Conservation (phyloP, 1,284 basidiomycete genomes). For the Pholiota adiposa region DNA sequence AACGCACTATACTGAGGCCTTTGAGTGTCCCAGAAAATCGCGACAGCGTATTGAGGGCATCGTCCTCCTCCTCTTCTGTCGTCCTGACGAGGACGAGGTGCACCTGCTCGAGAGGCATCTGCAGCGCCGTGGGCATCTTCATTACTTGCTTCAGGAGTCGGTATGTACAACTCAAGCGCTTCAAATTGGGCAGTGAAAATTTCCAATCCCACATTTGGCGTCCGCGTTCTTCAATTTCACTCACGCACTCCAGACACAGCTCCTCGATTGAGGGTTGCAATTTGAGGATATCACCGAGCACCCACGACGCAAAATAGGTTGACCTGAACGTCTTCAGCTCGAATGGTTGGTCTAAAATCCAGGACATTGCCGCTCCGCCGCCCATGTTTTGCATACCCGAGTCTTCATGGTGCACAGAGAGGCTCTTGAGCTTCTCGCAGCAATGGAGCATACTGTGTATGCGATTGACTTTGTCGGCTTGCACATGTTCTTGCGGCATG, state of each 20-base stretch:
- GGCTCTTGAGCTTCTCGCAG: background rate
- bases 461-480: too few relatives aligned
- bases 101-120: constrained; percentile 19
- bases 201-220: background rate
- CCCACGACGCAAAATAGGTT: background rate
- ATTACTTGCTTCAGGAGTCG: constrained; percentile 16
- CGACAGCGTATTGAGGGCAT: constrained; percentile 20
- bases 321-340: background rate
- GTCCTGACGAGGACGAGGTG: constrained; percentile 20
- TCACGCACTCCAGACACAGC: background rate
- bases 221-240: background rate
- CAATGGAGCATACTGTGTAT: too few relatives aligned
- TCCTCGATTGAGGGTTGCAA: background rate
- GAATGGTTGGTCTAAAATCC: background rate
- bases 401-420: background rate
- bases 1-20: constrained; percentile 23
- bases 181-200: constrained; percentile 12
- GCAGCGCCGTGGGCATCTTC: constrained; percentile 12
- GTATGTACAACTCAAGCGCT: constrained; percentile 17
- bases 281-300: background rate
- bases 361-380: background rate
- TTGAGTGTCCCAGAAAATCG: constrained; percentile 16
- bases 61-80: constrained; percentile 21
- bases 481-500: too few relatives aligned
- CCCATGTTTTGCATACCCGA: background rate